Base-by-base conservation (phyloP, 345 rosid genomes). In the Populus alba region DNA sequence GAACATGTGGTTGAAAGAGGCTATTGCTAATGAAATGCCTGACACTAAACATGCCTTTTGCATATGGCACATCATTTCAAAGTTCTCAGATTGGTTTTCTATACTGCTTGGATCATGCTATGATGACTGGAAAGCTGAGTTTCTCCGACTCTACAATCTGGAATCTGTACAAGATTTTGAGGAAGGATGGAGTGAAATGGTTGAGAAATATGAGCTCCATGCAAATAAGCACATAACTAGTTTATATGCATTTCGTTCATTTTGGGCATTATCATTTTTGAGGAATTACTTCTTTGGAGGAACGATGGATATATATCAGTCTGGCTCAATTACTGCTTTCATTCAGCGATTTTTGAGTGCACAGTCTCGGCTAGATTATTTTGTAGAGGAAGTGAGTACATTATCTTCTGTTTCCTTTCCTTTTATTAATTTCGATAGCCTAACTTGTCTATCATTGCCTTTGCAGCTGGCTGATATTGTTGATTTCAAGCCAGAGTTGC, bases 401-500 rank as follows among this genome's bases (percentile, higher is more conserved):
- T 13, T 39, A 39, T 38, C 66, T 70, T 69, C 31, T 43, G 39
- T 53, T 77, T 33, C 33, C 35, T 25, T 77, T 59, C 33, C 12
- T 35, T 71, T 13, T 27, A 22, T 39, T 22, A n/a, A 69, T 77
- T 20, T 38, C 47, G 9, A 47, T 0, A 39, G 49, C 41, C 45
- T 73, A 61, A 66, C 68, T 53, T 72, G 39, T 51, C 69, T 65
- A 23, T 72, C 8, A 29, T 61, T 25, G 62, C 74, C 45, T 73
- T 41, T 81, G 41, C 66, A 91, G 91, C 88, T 87, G 22, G 87
- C 85, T 84, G 87, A 85, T 73, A 57, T 86, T 70, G 83, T 83
- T 78, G 85, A 84, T 62, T 74, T 66, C 11, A 75, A 83, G 80
- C 85, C 83, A 68, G 86, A 86, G 84, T 77, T 76, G 65, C 89